Conservation (phyloP, 768 basidiomycete species). For the Rhizopogon vulgaris region DNA sequence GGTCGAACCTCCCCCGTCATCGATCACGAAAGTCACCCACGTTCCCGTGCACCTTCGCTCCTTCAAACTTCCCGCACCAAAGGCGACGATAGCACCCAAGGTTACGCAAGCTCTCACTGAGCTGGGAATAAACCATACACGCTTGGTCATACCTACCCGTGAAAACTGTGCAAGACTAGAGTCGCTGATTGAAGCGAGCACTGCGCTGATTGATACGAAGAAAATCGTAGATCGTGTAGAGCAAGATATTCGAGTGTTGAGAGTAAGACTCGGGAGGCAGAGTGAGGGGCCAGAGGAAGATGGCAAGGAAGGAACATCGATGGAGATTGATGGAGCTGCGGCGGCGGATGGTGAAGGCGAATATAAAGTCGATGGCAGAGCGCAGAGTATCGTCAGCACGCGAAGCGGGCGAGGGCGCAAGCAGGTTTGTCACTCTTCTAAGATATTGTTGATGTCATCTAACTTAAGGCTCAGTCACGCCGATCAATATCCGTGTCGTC, state of each 20-base stretch:
- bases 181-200: constrained; percentile 63
- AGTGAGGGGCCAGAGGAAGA: constrained; percentile 36
- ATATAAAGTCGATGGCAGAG: constrained; percentile 48
- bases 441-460: background rate
- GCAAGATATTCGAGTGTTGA: constrained; percentile 73
- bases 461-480: constrained; percentile 33
- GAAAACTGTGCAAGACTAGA: constrained; percentile 75
- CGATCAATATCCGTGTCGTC: constrained; percentile 74
- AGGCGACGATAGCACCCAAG: constrained; percentile 66
- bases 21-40: constrained; percentile 67
- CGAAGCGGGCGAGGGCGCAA: constrained; percentile 53
- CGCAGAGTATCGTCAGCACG: constrained; percentile 59
- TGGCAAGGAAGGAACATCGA: constrained; percentile 34
- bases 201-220: constrained; percentile 81
- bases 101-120: constrained; percentile 73
- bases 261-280: constrained; percentile 50
- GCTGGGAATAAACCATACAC: constrained; percentile 62
- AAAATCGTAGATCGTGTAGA: constrained; percentile 81
- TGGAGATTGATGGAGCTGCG: constrained; percentile 42
- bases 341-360: constrained; percentile 21
- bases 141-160: constrained; percentile 92
- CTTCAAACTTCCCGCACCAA: constrained; percentile 77
- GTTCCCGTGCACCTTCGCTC: constrained; percentile 80
- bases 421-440: constrained; percentile 31
- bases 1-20: constrained; percentile 45